A percentile compares a stretch with the other conserved stretches of the same genome.
Conservation (phyloP, 495 filamentous ascomycete genomes). For the Sabuloglossum arenarium region DNA sequence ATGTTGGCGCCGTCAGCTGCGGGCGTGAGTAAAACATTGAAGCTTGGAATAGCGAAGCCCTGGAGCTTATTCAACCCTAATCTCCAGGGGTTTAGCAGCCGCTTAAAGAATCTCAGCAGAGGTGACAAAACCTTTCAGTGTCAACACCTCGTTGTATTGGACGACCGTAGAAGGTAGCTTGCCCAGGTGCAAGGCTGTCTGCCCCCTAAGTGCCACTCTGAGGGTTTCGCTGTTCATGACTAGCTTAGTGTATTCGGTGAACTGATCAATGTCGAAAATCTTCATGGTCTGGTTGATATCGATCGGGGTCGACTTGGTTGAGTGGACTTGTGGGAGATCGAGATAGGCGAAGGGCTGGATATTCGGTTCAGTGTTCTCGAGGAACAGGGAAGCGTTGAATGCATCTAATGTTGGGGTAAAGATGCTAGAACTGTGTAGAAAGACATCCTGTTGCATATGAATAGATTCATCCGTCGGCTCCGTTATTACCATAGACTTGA, state of each 20-base stretch:
- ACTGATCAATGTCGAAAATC: conserved; percentile 28
- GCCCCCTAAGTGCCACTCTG: conserved; percentile 35
- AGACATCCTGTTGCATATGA: conserved; percentile 2
- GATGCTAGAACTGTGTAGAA: conserved; percentile 13
- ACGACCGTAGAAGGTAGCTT: conserved; percentile 26
- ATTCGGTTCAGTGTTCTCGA: conserved; percentile 31
- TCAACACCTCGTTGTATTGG: conserved; percentile 32
- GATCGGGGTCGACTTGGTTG: conserved; percentile 29
- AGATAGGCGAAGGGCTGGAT: conserved; percentile 35
- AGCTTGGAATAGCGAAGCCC: conserved; percentile 34
- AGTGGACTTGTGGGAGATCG: conserved; percentile 30
- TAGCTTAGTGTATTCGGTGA: conserved; percentile 33
- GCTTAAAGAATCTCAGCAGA: not conserved
- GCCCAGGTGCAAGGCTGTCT: conserved; percentile 28
- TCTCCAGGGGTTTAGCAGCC: not conserved
- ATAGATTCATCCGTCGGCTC: conserved; percentile 30
- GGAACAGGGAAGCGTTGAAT: conserved; percentile 31
- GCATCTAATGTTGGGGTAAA: conserved; percentile 34
- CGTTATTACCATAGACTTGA: conserved; percentile 35
- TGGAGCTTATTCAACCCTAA: conserved; percentile 36
- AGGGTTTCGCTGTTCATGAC: conserved; percentile 35
- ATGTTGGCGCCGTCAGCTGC: conserved; percentile 35
- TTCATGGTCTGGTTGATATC: conserved; percentile 31
- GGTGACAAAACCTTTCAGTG: conserved; percentile 30
- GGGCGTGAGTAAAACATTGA: conserved; percentile 22